These are phyloP conservation scores for Fusarium sp. DNA, from an alignment of 2,329 filamentous ascomycete genomes.

Conservation along the genomic window DNA sequence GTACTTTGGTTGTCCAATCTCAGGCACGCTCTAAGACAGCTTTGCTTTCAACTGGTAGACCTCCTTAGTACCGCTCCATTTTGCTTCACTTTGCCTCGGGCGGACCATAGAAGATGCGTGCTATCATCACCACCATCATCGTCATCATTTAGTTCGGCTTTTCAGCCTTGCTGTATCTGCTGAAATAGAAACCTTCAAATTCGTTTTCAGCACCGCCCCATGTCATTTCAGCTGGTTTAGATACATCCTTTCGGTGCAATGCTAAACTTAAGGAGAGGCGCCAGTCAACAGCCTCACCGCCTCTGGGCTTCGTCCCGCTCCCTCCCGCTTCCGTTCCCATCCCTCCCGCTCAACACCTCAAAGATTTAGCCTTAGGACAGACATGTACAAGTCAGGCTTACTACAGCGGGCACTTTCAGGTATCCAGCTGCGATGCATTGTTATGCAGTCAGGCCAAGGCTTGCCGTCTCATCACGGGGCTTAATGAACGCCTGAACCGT, in stretches of 20 bases:
- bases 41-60: slow-evolving; percentile 11
- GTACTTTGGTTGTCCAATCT: slow-evolving; percentile 25
- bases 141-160: slow-evolving; percentile 1
- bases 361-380: neutral
- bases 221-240: slow-evolving; percentile 29
- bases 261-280: slow-evolving; percentile 23
- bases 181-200: slow-evolving; percentile 25
- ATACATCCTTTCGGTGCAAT: slow-evolving; percentile 13
- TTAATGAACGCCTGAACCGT: slow-evolving; percentile 25
- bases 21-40: slow-evolving; percentile 8
- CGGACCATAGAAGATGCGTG: neutral
- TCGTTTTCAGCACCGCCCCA: slow-evolving; percentile 35
- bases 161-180: slow-evolving; percentile 23
- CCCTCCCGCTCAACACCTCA: slow-evolving; percentile 44
- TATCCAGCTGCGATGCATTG: slow-evolving; percentile 12
- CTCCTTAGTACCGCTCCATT: slow-evolving; percentile 9
- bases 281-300: slow-evolving; percentile 47
- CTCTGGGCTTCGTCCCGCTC: slow-evolving; percentile 48
- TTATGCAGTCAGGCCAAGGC: slow-evolving; percentile 18
- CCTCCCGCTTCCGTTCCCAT: slow-evolving; percentile 45
- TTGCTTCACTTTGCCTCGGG: slow-evolving; percentile 12
- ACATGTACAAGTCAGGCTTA: slow-evolving; percentile 13
- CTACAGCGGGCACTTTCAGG: slow-evolving; percentile 15
- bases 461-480: slow-evolving; percentile 25
- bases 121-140: neutral